A percentile compares a stretch with the other conserved stretches of the same genome.
Conservation (phyloP, 176 grass and related monocot species). For the Pharus latifolius region DNA sequence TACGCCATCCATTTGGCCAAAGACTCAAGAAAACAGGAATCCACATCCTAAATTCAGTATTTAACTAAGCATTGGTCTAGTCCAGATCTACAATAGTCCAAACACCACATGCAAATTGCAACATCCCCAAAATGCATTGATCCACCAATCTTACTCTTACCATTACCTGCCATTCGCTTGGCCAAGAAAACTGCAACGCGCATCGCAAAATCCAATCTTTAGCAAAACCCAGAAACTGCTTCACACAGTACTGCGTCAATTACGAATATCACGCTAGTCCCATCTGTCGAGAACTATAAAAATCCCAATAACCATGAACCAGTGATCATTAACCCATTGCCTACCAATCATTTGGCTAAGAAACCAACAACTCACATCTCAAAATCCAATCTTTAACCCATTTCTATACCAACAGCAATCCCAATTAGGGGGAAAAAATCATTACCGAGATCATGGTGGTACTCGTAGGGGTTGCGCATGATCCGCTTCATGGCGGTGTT, state of each 20-base stretch:
- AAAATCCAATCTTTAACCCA: not conserved
- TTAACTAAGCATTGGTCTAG: not conserved
- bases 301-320: too few species aligned
- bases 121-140: not conserved
- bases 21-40: not conserved
- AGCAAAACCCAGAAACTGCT: too few species aligned
- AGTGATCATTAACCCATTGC: too few species aligned
- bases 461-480: conserved; percentile 86
- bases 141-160: not conserved
- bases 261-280: too few species aligned
- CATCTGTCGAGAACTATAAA: too few species aligned
- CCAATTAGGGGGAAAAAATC: not conserved
- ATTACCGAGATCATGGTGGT: conserved; percentile 72
- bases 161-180: not conserved
- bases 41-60: not conserved
- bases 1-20: not conserved
- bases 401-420: not conserved
- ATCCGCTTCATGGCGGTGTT: conserved; percentile 81
- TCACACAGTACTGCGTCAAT: too few species aligned
- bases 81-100: too few species aligned
- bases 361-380: not conserved
- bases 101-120: too few species aligned
- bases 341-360: too few species aligned
- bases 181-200: not conserved
- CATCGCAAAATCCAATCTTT: not conserved